Evolutionary conservation across 345 rosid genomes (phyloP).

Genomic region (Gossypium raimondii): DNA sequence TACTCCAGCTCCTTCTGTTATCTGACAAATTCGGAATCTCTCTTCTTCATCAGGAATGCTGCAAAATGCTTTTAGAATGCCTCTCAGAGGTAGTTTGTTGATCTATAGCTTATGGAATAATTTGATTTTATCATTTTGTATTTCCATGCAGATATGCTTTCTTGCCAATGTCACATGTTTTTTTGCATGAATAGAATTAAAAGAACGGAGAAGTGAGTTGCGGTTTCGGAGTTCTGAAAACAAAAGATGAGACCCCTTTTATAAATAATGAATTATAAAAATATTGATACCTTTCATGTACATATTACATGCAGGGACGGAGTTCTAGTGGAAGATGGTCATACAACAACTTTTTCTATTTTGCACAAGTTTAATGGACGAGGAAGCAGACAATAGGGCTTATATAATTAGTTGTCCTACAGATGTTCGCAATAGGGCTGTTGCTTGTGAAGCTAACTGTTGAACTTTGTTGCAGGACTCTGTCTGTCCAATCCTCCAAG

Average conservation of each 20-base stretch:
- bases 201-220: constrained; percentile 62
- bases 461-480: constrained; percentile 98
- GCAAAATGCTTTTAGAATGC: constrained; percentile 81
- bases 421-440: constrained; percentile 23
- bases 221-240: constrained; percentile 65
- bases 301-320: constrained; percentile 98
- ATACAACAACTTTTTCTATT: constrained; percentile 82
- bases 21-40: constrained; percentile 85
- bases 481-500: constrained; percentile 79
- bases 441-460: constrained; percentile 59
- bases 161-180: constrained; percentile 27
- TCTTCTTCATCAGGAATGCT: constrained; percentile 93
- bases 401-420: constrained; percentile 12
- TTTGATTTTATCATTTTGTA: constrained; percentile 11
- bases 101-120: constrained; percentile 19
- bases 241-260: constrained; percentile 61
- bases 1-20: constrained; percentile 79
- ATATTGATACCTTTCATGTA: constrained; percentile 87
- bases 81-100: constrained; percentile 72
- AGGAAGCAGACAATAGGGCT: constrained; percentile 59
- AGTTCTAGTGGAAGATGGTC: constrained; percentile 89
- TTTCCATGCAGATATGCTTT: constrained; percentile 2
- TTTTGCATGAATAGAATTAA: constrained; percentile 43
- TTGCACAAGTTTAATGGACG: constrained; percentile 94
- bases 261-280: constrained; percentile 35